A percentile compares a stretch with the other conserved stretches of the same genome.
These are phyloP conservation scores for Coemansia pectinata DNA, from an alignment of 192 early-diverging fungal genomes.

Conservation along the genomic window DNA sequence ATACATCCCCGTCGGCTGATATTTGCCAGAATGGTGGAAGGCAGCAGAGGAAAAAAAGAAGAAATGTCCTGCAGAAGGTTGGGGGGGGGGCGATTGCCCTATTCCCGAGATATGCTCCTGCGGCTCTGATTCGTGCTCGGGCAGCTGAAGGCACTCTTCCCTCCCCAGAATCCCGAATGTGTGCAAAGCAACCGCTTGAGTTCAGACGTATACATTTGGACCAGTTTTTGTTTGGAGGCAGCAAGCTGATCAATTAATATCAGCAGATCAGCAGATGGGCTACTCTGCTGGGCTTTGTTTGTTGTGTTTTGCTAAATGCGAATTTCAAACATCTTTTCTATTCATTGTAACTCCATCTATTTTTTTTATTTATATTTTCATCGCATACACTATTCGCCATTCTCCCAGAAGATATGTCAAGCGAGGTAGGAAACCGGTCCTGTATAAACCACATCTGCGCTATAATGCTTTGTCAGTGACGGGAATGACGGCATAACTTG, in stretches of 20 bases:
- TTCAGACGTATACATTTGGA: no score
- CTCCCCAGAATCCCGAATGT: no score
- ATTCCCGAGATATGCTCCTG: not conserved
- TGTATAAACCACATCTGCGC: not conserved
- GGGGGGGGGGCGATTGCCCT: not conserved
- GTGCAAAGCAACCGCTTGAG: no score
- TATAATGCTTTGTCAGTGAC: not conserved
- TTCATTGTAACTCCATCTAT: not conserved
- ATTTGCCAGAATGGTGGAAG: not conserved
- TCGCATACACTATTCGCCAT: not conserved
- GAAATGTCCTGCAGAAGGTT: not conserved
- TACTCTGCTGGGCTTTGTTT: not conserved
- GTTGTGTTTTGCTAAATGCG: not conserved
- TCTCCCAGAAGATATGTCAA: not conserved
- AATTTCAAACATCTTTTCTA: not conserved
- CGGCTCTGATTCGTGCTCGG: not conserved
- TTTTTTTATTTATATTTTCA: not conserved
- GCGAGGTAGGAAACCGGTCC: constrained; percentile 9
- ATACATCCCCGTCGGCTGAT: not conserved
- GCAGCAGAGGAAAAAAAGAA: no score
- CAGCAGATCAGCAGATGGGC: not conserved
- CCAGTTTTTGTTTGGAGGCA: not conserved
- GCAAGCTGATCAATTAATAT: not conserved
- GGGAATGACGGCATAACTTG: no score
- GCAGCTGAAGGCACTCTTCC: no score